Evolutionary conservation across 768 basidiomycete species (phyloP).

Genomic region (Goffeauzyma gilvescens): DNA sequence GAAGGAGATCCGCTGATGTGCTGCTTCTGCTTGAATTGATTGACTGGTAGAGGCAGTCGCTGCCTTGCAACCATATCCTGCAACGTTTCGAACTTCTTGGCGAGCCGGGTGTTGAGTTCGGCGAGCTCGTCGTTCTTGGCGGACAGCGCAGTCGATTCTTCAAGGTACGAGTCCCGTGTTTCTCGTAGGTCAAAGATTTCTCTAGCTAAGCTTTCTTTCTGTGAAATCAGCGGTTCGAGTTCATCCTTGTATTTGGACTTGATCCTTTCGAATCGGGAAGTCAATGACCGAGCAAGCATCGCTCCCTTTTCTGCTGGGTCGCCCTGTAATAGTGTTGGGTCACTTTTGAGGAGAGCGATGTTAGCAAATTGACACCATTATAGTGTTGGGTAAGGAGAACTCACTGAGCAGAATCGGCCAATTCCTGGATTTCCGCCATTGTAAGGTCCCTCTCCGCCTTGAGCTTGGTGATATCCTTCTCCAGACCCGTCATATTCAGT

Average conservation of each 20-base stretch:
- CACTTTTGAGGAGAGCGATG: constrained; percentile 8
- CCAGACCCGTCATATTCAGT: constrained; percentile 55
- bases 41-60: constrained; percentile 17
- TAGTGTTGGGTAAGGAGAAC: constrained; percentile 16
- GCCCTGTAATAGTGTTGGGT: constrained; percentile 31
- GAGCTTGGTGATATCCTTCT: constrained; percentile 67
- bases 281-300: constrained; percentile 46
- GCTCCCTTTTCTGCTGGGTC: constrained; percentile 8
- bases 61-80: constrained; percentile 24
- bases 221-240: constrained; percentile 59
- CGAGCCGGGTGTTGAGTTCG: constrained; percentile 64
- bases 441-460: constrained; percentile 79
- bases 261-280: constrained; percentile 65
- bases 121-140: constrained; percentile 82
- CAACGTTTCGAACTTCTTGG: constrained; percentile 50
- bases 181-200: constrained; percentile 76
- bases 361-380: background rate
- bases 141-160: constrained; percentile 78
- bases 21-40: constrained; percentile 1
- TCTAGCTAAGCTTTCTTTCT: constrained; percentile 56
- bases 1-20: constrained; percentile 28
- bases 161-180: constrained; percentile 64
- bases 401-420: constrained; percentile 55
- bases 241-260: constrained; percentile 75
- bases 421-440: constrained; percentile 80